Base-by-base conservation (phyloP, 768 basidiomycete species). In the Pleurotus citrinopileatus region DNA sequence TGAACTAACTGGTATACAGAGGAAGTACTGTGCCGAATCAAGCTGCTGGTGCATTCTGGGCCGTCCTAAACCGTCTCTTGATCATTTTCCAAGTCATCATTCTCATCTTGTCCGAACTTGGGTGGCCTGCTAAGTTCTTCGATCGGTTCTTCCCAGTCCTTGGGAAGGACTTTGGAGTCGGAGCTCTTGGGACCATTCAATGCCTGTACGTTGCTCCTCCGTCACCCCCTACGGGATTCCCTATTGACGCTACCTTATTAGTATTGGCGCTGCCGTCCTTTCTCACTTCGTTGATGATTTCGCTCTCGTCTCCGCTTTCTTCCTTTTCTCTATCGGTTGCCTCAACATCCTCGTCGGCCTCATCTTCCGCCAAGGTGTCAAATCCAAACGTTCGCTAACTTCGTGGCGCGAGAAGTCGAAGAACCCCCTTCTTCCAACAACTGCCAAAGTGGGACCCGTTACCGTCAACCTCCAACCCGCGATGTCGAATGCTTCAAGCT, bases 11-110 rank as follows among this genome's bases (percentile, higher is more conserved):
- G n/a, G 45, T 12, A 38, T 34, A 13, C 44, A 82, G 77, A 62
- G 81, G 86, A 51, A 89, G 86, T 68, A 91, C 92, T 0, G 90
- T 97, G n/a, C 94, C 94, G 2, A 92, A 94, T 70, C 94, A 96
- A 67, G 76, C 92, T 42, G 94, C 91, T 5, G 94, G 94, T 23
- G 83, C 86, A 20, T 96, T 97, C 70, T 97, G 93, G 91, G 87
- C 91, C 2, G 82, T 94, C 42, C 77, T 94, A 55, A 86, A 91
- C 61, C 83, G 88, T 40, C 71, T 96, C n/a, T 78, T 96, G 64
- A 89, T 94, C 69, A 77, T 91, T 54, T 85, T 89, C 70, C 87
- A 94, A 67, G 79, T 84, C 47, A 65, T 94, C 61, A 76, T 91
- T 50, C 82, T 96, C 51, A 71, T 93, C 57, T 67, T 91, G 40